Conservation (phyloP, 1,139 yeast genomes). For the Blastobotrys illinoisensis region DNA sequence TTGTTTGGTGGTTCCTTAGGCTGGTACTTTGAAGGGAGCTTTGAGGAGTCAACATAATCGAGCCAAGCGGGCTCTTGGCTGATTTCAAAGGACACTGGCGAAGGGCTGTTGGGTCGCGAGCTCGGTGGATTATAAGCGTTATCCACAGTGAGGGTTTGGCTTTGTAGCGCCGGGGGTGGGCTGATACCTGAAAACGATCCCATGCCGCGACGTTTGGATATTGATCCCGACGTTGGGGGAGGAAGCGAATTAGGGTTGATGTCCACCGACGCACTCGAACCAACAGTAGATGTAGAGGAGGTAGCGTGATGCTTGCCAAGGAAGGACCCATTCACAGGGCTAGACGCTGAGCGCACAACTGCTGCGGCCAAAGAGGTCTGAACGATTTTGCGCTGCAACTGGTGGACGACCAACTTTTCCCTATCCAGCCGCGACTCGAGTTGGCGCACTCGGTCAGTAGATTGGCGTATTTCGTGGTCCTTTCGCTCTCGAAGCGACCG, state of each 20-base stretch:
- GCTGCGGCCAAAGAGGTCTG: slow-evolving; percentile 15
- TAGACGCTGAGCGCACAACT: slow-evolving; percentile 13
- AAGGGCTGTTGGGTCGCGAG: slow-evolving; percentile 19
- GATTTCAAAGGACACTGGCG: slow-evolving; percentile 26
- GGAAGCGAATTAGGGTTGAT: not conserved
- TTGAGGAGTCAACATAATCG: slow-evolving; percentile 22
- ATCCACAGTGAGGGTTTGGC: not conserved
- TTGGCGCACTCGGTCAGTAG: slow-evolving; percentile 29
- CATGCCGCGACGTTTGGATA: slow-evolving; percentile 17
- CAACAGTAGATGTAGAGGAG: slow-evolving; percentile 11
- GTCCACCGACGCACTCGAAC: slow-evolving; percentile 7
- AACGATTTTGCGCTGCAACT: slow-evolving; percentile 27
- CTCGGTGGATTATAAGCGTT: not conserved
- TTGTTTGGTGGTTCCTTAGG: not conserved
- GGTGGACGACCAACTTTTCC: slow-evolving; percentile 23
- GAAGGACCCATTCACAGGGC: slow-evolving; percentile 1
- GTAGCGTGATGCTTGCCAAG: slow-evolving; percentile 6
- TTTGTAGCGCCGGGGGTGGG: slow-evolving; percentile 14
- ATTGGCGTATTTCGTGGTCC: slow-evolving; percentile 33
- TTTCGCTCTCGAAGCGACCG: slow-evolving; percentile 35
- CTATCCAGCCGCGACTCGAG: slow-evolving; percentile 28
- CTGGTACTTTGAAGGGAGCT: slow-evolving; percentile 10
- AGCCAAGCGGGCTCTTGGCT: slow-evolving; percentile 29
- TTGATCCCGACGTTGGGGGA: not conserved
- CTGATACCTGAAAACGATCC: slow-evolving; percentile 18